Percentiles rank a stretch among this genome's conserved stretches.
phyloP scores from a whole-genome alignment of 495 filamentous ascomycete species.

The Neurospora tetraspora region DNA sequence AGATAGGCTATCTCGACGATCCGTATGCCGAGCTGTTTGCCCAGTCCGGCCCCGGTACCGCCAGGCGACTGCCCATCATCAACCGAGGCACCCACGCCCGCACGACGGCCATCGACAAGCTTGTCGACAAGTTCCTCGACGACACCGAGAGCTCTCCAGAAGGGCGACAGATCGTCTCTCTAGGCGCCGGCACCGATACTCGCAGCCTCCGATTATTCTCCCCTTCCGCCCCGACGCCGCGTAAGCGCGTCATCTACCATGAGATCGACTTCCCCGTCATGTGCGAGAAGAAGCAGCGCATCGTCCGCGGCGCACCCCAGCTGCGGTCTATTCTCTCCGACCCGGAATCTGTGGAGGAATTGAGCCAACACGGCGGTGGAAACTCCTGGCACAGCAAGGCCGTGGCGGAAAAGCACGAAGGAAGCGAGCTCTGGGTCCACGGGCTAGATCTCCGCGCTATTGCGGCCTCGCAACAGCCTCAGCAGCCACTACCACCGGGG shows the following conservation, averaged over 20 bases:
- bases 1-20: conserved; percentile 79
- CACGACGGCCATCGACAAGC: conserved; percentile 73
- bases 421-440: conserved; percentile 58
- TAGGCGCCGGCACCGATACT: conserved; percentile 92
- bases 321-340: conserved; percentile 23
- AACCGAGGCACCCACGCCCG: conserved; percentile 80
- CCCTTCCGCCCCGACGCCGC: conserved; percentile 11
- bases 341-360: neutral
- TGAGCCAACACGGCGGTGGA: neutral
- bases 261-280: conserved; percentile 85
- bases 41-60: conserved; percentile 21
- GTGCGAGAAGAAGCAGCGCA: conserved; percentile 47
- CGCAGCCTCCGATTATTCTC: conserved; percentile 62
- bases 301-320: conserved; percentile 19
- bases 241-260: conserved; percentile 59
- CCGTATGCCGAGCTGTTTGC: conserved; percentile 62
- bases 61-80: conserved; percentile 73
- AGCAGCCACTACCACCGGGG: neutral
- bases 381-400: conserved; percentile 12
- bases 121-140: conserved; percentile 63
- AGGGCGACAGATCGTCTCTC: conserved; percentile 68
- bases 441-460: conserved; percentile 71
- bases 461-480: conserved; percentile 5
- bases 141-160: conserved; percentile 8
- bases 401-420: neutral